These are phyloP conservation scores for Penicillium paxilli DNA, from an alignment of 495 filamentous ascomycete genomes.

Conservation along the genomic window DNA sequence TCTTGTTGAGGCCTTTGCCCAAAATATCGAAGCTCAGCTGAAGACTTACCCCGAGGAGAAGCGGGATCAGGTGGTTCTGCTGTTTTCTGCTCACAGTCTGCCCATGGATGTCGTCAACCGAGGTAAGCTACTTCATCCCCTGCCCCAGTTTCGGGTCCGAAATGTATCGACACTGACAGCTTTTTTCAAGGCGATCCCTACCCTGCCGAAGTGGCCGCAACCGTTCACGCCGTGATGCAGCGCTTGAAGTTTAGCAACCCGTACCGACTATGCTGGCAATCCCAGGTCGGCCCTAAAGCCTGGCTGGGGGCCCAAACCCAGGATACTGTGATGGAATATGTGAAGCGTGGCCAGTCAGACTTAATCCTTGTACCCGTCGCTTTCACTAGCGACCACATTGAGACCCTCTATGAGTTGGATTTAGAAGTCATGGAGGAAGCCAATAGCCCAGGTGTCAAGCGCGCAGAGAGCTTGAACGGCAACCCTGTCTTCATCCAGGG, in stretches of 20 bases:
- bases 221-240: slow-evolving; percentile 94
- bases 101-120: slow-evolving; percentile 97
- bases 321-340: slow-evolving; percentile 82
- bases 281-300: slow-evolving; percentile 90
- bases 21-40: slow-evolving; percentile 82
- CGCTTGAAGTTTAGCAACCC: slow-evolving; percentile 81
- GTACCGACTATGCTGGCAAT: slow-evolving; percentile 96
- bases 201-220: slow-evolving; percentile 95
- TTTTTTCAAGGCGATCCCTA: slow-evolving; percentile 77
- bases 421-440: slow-evolving; percentile 92
- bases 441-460: slow-evolving; percentile 75
- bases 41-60: slow-evolving; percentile 78
- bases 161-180: slow-evolving; percentile 14
- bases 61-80: slow-evolving; percentile 74
- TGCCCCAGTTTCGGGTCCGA: neutral
- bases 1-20: slow-evolving; percentile 85
- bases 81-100: slow-evolving; percentile 94
- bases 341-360: slow-evolving; percentile 88
- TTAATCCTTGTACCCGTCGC: slow-evolving; percentile 93
- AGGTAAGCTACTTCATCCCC: slow-evolving; percentile 48
- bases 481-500: slow-evolving; percentile 89
- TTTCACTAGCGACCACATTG: slow-evolving; percentile 98
- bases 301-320: slow-evolving; percentile 96
- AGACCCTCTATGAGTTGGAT: slow-evolving; percentile 95
- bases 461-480: slow-evolving; percentile 91